Evolutionary conservation across 2,329 filamentous ascomycete genomes (phyloP).

Genomic region (Colletotrichum costaricense): DNA sequence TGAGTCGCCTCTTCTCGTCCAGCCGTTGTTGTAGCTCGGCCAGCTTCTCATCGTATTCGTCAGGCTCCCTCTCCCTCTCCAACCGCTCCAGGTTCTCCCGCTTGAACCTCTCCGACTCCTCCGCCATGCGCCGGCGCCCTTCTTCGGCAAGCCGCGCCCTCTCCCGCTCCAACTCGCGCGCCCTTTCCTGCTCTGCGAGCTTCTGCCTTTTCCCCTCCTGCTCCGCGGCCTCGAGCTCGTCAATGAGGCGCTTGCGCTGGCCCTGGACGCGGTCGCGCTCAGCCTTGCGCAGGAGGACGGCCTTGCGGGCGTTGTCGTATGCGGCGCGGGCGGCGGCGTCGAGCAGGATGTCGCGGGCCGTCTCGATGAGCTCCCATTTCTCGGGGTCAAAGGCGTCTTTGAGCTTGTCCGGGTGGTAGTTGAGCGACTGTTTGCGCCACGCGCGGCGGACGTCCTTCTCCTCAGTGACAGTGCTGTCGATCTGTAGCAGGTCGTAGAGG

Average conservation of each 20-base stretch:
- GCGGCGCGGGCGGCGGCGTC: conserved; percentile 76
- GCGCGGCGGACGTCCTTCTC: conserved; percentile 84
- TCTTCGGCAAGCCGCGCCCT: conserved; percentile 49
- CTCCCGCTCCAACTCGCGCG: conserved; percentile 51
- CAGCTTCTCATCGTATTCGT: conserved; percentile 38
- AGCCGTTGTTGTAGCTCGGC: conserved; percentile 36
- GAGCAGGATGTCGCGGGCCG: conserved; percentile 85
- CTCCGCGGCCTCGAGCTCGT: conserved; percentile 86
- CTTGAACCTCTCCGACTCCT: conserved; percentile 53
- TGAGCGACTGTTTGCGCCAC: conserved; percentile 87
- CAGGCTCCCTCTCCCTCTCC: conserved; percentile 48
- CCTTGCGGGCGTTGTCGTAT: conserved; percentile 83
- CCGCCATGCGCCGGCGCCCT: conserved; percentile 47
- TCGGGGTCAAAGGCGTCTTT: conserved; percentile 78
- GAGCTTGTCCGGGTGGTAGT: conserved; percentile 94
- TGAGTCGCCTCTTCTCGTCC: conserved; percentile 52
- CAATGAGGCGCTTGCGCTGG: conserved; percentile 80
- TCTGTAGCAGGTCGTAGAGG: conserved; percentile 81
- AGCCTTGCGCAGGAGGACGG: conserved; percentile 74
- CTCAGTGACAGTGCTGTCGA: conserved; percentile 68
- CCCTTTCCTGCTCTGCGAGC: conserved; percentile 55
- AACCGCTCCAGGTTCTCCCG: conserved; percentile 44
- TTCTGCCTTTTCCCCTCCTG: conserved; percentile 70
- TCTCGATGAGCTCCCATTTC: conserved; percentile 87
- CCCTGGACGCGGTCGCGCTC: conserved; percentile 81